Evolutionary conservation across 768 basidiomycete genomes (phyloP).

Genomic region (Galerina marginata): DNA sequence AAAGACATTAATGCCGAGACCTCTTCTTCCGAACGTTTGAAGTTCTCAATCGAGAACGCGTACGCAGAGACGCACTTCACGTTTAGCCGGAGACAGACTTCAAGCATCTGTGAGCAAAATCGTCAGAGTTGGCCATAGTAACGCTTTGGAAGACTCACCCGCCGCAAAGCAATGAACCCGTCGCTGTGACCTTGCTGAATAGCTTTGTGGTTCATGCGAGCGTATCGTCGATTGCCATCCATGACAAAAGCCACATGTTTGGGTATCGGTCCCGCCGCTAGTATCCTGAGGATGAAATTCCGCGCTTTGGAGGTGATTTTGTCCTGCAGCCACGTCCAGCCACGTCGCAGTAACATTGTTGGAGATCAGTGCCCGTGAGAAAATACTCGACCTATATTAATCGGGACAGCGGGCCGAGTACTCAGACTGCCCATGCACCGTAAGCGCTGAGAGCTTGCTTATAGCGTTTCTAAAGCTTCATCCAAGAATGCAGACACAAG

Average conservation of each 20-base stretch:
- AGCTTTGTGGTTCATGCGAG: constrained; percentile 67
- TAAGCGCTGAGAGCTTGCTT: too few species aligned
- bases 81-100: constrained; percentile 81
- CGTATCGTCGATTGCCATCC: constrained; percentile 96
- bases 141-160: constrained; percentile 56
- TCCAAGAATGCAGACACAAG: too few species aligned
- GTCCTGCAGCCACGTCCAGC: constrained; percentile 33
- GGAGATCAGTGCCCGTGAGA: too few species aligned
- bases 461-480: too few species aligned
- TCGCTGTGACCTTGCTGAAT: constrained; percentile 81
- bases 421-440: too few species aligned
- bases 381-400: too few species aligned
- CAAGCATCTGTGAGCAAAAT: constrained; percentile 64
- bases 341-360: constrained; percentile 31
- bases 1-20: constrained; percentile 89
- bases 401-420: too few species aligned
- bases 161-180: constrained; percentile 79
- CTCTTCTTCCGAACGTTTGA: constrained; percentile 85
- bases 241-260: constrained; percentile 93
- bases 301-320: constrained; percentile 40
- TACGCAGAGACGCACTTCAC: constrained; percentile 91
- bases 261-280: constrained; percentile 86
- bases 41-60: constrained; percentile 98
- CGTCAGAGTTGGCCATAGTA: background rate
- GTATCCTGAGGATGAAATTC: constrained; percentile 62